Conservation (phyloP, 1,284 basidiomycete genomes). For the Chalciporus sp. region DNA sequence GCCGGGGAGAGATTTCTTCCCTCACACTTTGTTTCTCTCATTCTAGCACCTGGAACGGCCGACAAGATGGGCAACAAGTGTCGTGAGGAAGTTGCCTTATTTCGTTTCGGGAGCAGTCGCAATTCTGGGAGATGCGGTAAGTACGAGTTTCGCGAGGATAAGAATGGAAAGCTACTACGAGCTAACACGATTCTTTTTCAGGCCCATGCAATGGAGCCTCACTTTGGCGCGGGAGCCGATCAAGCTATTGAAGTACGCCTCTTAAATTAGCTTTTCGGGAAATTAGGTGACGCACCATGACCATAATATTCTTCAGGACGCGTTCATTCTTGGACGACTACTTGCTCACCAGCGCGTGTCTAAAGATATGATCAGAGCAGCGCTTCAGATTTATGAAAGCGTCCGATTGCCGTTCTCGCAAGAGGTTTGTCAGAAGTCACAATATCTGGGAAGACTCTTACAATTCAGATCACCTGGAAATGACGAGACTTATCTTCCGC, state of each 20-base stretch:
- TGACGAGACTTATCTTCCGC: not conserved
- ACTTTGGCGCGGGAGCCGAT: conserved; percentile 24
- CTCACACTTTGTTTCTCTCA: too few relatives aligned
- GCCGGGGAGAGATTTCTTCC: too few relatives aligned
- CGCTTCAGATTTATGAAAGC: not conserved
- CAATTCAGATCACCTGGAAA: not conserved
- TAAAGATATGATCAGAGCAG: not conserved
- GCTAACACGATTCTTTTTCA: not conserved
- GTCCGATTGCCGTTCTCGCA: too few relatives aligned
- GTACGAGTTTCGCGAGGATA: not conserved
- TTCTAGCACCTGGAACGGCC: not conserved
- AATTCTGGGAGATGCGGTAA: not conserved
- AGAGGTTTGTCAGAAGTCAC: not conserved
- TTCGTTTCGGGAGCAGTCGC: not conserved
- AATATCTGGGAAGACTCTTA: not conserved
- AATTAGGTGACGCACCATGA: not conserved
- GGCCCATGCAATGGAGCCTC: conserved; percentile 24
- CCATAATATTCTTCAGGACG: not conserved
- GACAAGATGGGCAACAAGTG: not conserved
- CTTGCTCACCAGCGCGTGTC: not conserved
- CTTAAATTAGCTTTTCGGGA: not conserved
- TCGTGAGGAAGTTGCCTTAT: not conserved
- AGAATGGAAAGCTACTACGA: not conserved
- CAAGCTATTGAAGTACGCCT: conserved; percentile 26
- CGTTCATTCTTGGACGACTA: not conserved